Conservation (phyloP, 805 yeast genomes). For the Teunomyces panamensis region DNA sequence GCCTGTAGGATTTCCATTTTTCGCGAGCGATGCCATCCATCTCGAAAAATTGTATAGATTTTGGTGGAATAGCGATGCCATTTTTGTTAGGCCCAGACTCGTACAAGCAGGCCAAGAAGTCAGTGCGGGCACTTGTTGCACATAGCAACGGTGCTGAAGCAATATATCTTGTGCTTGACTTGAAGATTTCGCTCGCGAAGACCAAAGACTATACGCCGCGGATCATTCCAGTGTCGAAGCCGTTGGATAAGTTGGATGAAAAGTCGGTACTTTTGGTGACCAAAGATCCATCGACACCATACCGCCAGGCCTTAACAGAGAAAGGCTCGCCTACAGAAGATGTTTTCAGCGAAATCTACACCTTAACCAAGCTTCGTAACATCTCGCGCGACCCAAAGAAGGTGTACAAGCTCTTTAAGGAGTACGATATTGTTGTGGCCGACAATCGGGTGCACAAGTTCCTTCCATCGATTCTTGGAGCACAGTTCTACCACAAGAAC, state of each 20-base stretch:
- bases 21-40: background rate
- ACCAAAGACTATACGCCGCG: conserved; percentile 53
- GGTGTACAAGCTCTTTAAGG: conserved; percentile 49
- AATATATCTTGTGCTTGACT: conserved; percentile 46
- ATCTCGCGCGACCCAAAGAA: conserved; percentile 43
- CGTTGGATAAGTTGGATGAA: conserved; percentile 48
- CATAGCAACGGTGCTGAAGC: conserved; percentile 24
- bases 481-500: conserved; percentile 58
- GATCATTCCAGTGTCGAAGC: conserved; percentile 55
- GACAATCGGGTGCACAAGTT: conserved; percentile 67
- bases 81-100: conserved; percentile 17
- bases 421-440: conserved; percentile 64
- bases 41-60: background rate
- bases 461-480: conserved; percentile 57
- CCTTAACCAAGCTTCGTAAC: conserved; percentile 55
- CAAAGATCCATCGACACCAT: conserved; percentile 67
- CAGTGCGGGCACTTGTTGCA: conserved; percentile 12
- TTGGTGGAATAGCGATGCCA: background rate
- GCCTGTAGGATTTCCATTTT: too few relatives aligned
- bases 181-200: conserved; percentile 42
- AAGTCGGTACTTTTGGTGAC: conserved; percentile 60
- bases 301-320: conserved; percentile 46
- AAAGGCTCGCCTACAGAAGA: conserved; percentile 59
- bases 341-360: conserved; percentile 55
- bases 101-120: conserved; percentile 10